Evolutionary conservation across 805 yeast genomes (phyloP), one percentile per base, ranked within the genome.

Genomic region (Brettanomyces sp.): DNA sequence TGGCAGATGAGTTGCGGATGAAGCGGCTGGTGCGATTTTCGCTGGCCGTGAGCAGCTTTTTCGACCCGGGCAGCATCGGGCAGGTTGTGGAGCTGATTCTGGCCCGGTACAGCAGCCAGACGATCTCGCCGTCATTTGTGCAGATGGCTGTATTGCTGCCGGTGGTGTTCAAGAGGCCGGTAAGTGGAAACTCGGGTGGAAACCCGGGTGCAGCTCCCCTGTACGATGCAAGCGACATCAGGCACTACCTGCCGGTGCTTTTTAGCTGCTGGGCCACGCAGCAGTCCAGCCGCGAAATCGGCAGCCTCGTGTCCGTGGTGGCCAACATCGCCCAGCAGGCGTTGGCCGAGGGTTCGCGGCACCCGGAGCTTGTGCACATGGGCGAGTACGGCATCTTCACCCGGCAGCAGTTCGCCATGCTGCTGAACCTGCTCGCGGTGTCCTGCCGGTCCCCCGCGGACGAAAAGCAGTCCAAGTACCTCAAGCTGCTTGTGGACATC

Each of bases 241-340:
- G 73, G 7, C 50, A 79, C 50, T 79, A 81, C 52, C 58, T 86
- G 28, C 80, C 90, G 0, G 64, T 86, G 2, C 58, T 87, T 6
- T 85, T 86, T 52, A 79, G 85, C 49, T 64, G 85, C 39, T 88
- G 96, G 95, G 58, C 75, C 2, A 69, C 79, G 49, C 63, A 78
- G 38, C 63, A 73, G 53, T 50, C 61, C 1, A 69, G 76, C 14
- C 65, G 78, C 33, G 95, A 86, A 52, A 69, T 80, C 7, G 47
- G 55, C 9, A 82, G 80, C 52, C 53, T 86, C 47, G 70, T 87
- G 9, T 78, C 82, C 13, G 65, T 85, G 14, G 60, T 87, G 47
- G 85, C 91, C 5, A 72, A 77, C 25, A 65, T 82, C 7, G 71
- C 86, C 1, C 73, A 74, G 54, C 65, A 70, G 34, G 69, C 76